These are phyloP conservation scores for Serendipita indica DNA, from an alignment of 768 basidiomycete genomes.

Conservation along the genomic window DNA sequence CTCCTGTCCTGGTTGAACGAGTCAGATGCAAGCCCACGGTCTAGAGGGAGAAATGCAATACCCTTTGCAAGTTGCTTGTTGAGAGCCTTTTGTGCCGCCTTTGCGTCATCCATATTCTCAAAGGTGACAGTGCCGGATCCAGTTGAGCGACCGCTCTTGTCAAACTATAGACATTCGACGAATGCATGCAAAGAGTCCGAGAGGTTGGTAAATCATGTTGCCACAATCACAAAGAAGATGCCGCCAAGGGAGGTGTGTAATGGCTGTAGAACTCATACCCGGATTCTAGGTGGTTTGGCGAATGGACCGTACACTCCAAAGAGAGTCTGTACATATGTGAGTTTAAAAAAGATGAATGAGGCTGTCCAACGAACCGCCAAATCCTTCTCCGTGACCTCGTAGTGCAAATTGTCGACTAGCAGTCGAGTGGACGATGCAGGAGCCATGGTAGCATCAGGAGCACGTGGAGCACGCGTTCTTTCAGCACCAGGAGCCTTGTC, in stretches of 20 bases:
- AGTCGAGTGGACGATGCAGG: conserved; percentile 39
- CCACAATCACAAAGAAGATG: conserved; percentile 8
- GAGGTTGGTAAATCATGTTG: conserved; percentile 15
- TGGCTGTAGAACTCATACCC: conserved; percentile 52
- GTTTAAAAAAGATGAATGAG: background rate
- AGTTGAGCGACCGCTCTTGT: conserved; percentile 83
- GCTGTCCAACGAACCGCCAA: conserved; percentile 46
- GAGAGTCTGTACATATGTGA: conserved; percentile 40
- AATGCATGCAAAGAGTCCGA: conserved; percentile 26
- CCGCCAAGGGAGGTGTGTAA: conserved; percentile 12
- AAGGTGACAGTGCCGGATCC: conserved; percentile 70
- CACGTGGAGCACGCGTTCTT: conserved; percentile 18
- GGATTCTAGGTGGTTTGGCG: conserved; percentile 81
- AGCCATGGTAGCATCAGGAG: conserved; percentile 17
- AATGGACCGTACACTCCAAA: conserved; percentile 89
- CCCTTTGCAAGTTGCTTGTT: conserved; percentile 83
- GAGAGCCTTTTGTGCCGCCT: conserved; percentile 67
- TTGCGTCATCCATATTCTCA: conserved; percentile 65
- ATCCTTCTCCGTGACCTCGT: conserved; percentile 81
- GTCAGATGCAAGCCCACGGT: background rate
- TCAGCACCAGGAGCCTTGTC: conserved; percentile 49
- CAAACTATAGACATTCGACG: conserved; percentile 52
- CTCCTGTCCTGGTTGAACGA: conserved; percentile 3
- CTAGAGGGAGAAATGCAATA: conserved; percentile 21
- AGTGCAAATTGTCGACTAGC: conserved; percentile 77